These are phyloP conservation scores for Coix lacrymajobi DNA, from an alignment of 176 grass and related monocot genomes.

Conservation along the genomic window DNA sequence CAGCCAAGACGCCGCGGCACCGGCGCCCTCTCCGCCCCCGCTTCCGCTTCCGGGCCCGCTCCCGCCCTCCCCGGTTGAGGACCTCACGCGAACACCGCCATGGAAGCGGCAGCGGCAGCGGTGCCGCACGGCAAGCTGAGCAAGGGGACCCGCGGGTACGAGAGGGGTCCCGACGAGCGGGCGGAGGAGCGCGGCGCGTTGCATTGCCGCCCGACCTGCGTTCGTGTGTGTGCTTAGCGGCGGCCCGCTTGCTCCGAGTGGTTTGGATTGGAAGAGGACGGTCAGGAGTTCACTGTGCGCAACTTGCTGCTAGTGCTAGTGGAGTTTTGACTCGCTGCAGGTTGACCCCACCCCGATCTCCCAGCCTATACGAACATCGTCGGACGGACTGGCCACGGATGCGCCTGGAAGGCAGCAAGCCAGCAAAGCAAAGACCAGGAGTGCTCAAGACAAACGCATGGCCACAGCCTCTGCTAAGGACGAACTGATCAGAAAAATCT, in stretches of 20 bases:
- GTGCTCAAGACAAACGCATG: neutral
- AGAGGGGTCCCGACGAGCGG: slow-evolving; percentile 20
- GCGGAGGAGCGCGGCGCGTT: slow-evolving; percentile 28
- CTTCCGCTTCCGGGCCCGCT: neutral
- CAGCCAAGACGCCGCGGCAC: slow-evolving; percentile 21
- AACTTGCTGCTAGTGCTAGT: neutral
- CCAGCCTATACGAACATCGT: neutral
- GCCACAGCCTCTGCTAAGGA: neutral
- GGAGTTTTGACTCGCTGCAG: neutral
- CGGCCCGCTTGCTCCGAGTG: neutral
- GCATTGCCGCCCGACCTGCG: slow-evolving; percentile 13
- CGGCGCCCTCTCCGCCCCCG: neutral
- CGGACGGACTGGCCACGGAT: neutral
- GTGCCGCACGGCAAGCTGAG: neutral
- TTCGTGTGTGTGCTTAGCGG: neutral
- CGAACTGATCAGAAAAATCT: neutral
- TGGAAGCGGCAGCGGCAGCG: neutral
- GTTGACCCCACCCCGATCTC: neutral
- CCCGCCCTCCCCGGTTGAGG: slow-evolving; percentile 22
- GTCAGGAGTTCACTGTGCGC: neutral
- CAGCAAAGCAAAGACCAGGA: neutral
- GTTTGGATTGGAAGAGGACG: slow-evolving; percentile 35
- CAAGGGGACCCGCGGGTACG: neutral
- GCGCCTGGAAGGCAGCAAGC: neutral
- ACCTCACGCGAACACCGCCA: slow-evolving; percentile 21